Percentiles rank a stretch among this genome's conserved stretches.
Evolutionary conservation across 768 basidiomycete genomes (phyloP).

Genomic region (Boletus reticuloceps): DNA sequence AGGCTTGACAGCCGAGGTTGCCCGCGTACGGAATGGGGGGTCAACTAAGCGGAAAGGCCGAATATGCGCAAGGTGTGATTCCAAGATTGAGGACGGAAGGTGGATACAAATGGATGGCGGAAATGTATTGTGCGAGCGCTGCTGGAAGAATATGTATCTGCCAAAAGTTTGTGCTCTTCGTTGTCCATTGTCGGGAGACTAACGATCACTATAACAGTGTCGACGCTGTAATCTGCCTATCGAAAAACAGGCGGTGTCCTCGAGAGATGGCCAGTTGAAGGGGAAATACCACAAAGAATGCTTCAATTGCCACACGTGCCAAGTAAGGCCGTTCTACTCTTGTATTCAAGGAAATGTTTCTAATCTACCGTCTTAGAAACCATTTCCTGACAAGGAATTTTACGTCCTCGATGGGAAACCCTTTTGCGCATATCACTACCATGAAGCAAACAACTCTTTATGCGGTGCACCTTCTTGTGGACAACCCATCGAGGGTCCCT

Average conservation of each 20-base stretch:
- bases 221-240: slow-evolving; percentile 85
- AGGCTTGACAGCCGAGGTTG: slow-evolving; percentile 25
- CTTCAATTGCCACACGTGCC: slow-evolving; percentile 85
- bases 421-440: slow-evolving; percentile 89
- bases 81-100: slow-evolving; percentile 71
- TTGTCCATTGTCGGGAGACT: background rate
- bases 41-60: slow-evolving; percentile 35
- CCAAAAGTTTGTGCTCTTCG: slow-evolving; percentile 61
- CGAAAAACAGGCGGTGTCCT: slow-evolving; percentile 88
- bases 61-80: slow-evolving; percentile 67
- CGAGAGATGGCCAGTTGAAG: slow-evolving; percentile 89
- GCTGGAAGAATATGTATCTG: slow-evolving; percentile 96
- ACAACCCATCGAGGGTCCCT: slow-evolving; percentile 90
- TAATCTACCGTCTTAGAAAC: slow-evolving; percentile 49
- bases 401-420: slow-evolving; percentile 92
- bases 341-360: background rate
- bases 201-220: slow-evolving; percentile 48
- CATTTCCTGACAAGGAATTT: slow-evolving; percentile 89
- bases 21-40: slow-evolving; percentile 31
- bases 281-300: slow-evolving; percentile 93
- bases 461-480: slow-evolving; percentile 79
- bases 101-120: slow-evolving; percentile 81
- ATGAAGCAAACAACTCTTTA: slow-evolving; percentile 86
- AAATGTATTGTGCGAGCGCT: slow-evolving; percentile 78
- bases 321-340: slow-evolving; percentile 42